phyloP scores from a whole-genome alignment of 352 stramenopile species.

The Globisporangium polare region DNA sequence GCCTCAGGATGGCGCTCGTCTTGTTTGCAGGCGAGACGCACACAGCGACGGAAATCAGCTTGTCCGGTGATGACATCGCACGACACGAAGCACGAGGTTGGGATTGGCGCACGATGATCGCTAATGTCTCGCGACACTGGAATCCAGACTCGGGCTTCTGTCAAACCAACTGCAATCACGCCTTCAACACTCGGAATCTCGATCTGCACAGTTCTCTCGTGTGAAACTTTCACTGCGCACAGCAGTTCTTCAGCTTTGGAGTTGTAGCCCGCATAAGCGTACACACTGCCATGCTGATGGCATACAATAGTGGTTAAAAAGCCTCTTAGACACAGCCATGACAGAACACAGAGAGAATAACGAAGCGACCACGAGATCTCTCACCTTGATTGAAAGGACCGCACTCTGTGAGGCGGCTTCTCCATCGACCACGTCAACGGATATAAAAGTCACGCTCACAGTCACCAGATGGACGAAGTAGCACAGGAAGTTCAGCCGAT shows the following conservation, averaged over 20 bases:
- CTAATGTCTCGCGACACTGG: slow-evolving; percentile 15
- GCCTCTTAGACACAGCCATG: not conserved
- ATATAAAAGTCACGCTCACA: slow-evolving; percentile 25
- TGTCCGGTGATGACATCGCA: slow-evolving; percentile 4
- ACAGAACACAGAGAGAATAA: too few species aligned
- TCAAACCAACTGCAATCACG: slow-evolving; percentile 16
- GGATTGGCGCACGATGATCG: slow-evolving; percentile 19
- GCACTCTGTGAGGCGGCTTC: not conserved
- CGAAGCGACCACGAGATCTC: slow-evolving; percentile 3
- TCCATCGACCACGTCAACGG: slow-evolving; percentile 30
- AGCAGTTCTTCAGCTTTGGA: slow-evolving; percentile 17
- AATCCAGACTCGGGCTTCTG: slow-evolving; percentile 25
- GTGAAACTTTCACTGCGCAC: slow-evolving; percentile 13
- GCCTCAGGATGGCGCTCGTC: not conserved
- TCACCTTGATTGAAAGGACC: slow-evolving; percentile 13
- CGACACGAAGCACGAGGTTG: slow-evolving; percentile 7
- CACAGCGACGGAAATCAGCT: not conserved
- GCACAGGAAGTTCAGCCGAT: slow-evolving; percentile 31
- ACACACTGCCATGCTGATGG: slow-evolving; percentile 29
- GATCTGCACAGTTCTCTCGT: slow-evolving; percentile 1
- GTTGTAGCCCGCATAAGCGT: slow-evolving; percentile 19
- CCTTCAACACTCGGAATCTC: slow-evolving; percentile 10
- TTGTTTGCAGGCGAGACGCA: not conserved
- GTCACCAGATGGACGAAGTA: slow-evolving; percentile 31
- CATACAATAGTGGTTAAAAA: not conserved